Percentiles rank a stretch among this genome's conserved stretches.
Evolutionary conservation across 23 red algal species (phyloP).

Genomic region (Gracilariopsis chorda): DNA sequence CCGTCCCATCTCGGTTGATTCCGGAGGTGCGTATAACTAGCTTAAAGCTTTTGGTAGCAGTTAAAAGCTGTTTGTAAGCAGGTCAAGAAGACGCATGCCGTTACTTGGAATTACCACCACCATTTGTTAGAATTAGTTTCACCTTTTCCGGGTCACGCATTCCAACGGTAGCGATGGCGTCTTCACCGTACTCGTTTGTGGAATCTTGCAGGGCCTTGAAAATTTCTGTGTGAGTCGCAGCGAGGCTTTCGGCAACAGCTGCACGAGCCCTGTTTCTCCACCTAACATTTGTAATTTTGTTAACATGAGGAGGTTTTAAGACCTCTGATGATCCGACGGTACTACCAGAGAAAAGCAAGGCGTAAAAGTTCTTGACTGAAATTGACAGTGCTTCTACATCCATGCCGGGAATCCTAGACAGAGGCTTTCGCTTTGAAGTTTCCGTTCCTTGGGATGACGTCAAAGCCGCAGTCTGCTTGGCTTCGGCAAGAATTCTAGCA

Average conservation of each 20-base stretch:
- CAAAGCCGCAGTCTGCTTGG: neutral
- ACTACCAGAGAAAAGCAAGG: constrained; percentile 68
- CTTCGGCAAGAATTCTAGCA: constrained; percentile 44
- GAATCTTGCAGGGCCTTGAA: constrained; percentile 63
- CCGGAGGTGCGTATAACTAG: too few species aligned
- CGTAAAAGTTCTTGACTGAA: constrained; percentile 87
- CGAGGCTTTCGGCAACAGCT: constrained; percentile 53
- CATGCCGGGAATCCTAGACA: constrained; percentile 72
- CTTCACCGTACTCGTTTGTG: constrained; percentile 48
- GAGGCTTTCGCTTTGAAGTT: constrained; percentile 8
- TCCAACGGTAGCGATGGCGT: constrained; percentile 52
- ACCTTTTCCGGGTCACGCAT: constrained; percentile 72
- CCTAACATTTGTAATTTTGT: constrained; percentile 64
- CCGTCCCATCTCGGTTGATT: too few species aligned
- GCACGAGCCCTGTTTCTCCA: constrained; percentile 59
- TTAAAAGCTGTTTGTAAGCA: too few species aligned
- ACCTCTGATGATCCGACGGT: constrained; percentile 54
- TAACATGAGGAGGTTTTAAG: constrained; percentile 61
- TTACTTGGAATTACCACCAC: neutral
- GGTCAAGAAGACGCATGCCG: too few species aligned
- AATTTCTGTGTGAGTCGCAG: constrained; percentile 57
- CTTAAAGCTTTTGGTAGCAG: too few species aligned
- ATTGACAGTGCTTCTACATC: constrained; percentile 85
- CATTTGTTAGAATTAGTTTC: constrained; percentile 44
- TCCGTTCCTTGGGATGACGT: neutral